Evolutionary conservation across 768 basidiomycete genomes (phyloP).

Genomic region (Leccinellum albellum): DNA sequence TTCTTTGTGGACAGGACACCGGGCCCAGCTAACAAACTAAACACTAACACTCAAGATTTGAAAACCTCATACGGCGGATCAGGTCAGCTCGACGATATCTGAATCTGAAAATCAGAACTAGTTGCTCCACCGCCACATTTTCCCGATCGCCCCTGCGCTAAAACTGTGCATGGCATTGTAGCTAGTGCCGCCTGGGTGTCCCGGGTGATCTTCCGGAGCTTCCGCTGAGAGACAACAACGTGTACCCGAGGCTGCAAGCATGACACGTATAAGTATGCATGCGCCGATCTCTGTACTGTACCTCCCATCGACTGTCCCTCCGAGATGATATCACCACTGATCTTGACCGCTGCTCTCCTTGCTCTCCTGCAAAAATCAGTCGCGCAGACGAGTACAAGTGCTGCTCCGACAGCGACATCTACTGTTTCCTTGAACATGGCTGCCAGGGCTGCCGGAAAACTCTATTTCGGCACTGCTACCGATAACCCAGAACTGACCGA

Average conservation of each 20-base stretch:
- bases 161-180: neutral
- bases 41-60: neutral
- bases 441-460: constrained; percentile 39
- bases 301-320: neutral
- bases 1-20: neutral
- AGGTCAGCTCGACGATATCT: neutral
- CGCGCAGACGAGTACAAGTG: neutral
- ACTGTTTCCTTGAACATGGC: constrained; percentile 29
- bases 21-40: neutral
- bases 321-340: constrained; percentile 1
- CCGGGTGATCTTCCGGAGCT: neutral
- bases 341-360: constrained; percentile 4
- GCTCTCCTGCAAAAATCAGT: neutral
- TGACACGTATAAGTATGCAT: neutral
- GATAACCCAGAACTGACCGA: constrained; percentile 45
- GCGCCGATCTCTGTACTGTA: neutral
- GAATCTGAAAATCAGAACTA: neutral
- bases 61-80: neutral
- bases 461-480: constrained; percentile 48
- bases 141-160: neutral
- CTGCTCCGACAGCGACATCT: neutral
- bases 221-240: neutral
- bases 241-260: neutral
- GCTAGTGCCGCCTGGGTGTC: neutral
- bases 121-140: neutral